Base-by-base conservation (phyloP, 495 filamentous ascomycete genomes). In the Niebla homalea region DNA sequence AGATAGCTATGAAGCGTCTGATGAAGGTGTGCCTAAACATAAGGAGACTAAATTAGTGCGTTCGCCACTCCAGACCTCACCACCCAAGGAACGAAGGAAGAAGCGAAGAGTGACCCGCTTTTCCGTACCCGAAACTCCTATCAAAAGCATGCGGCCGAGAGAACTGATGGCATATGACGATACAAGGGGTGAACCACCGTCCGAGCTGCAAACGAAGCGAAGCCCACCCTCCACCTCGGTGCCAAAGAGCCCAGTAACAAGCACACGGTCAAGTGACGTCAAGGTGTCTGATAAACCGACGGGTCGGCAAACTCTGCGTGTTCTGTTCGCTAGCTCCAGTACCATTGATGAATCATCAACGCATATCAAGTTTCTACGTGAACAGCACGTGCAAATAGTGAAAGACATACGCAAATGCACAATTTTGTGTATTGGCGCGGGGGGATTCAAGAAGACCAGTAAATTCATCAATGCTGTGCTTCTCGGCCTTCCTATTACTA, bases 401-500 rank as follows among this genome's bases (percentile, higher is more conserved):
- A 55, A 59, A 8, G 46, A 37, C 2, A 49, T 67, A 2, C 37
- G 43, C 6, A 43, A 57, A 4, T 62, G 53, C 36, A 64, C 64
- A 29, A 42, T 67, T n/a, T 54, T 70, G 8, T 69, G 65, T 46
- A 58, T 68, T 18, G 60, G 58, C 11, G 50, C 59, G 18, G 60
- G 56, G n/a, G 60, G 63, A 37, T 36, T 71, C n/a, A 63, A 60
- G 22, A 67, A 63, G 44, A 63, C 67, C 0, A 54, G 54, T 19
- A 71, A 70, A 36, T 46, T 71, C 11, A 62, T 70, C n/a, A 46
- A 57, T 3, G 56, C 58, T 29, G 49, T 67, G 5, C 53, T 62
- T 25, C 44, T 60, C 1, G 68, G 68, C 19, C 61, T 64, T 21
- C 55, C 57, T 4, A 61, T 71, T 39, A 58, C 68, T 14, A 67